Evolutionary conservation across 257 asterid species (phyloP), one percentile per base, ranked within the genome.

Genomic region (Capsicum pubescens): DNA sequence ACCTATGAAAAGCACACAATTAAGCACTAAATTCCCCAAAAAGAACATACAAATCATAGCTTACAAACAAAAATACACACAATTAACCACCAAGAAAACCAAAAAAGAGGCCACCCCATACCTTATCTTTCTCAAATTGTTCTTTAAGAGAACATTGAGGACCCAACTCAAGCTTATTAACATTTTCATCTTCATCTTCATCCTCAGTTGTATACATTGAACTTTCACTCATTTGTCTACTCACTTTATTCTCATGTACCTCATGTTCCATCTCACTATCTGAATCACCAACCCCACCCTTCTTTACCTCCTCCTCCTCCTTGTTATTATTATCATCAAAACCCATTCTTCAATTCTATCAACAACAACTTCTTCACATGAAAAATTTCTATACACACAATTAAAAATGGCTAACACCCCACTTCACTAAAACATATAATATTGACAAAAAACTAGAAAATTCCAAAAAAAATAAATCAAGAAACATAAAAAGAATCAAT

Each of bases 101-200:
- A 26, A 26, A 26, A 39, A 39, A 39, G 5, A 3, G 44, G 44
- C 5, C 44, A 39, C 44, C 44, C 44, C 44, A 39, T 39, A 94
- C 99, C 97, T 93, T 94, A 91, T 95, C 99, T 85, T 91, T 93
- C 84, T 94, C 99, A 85, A 92, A 93, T 83, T 91, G 90, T 86
- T 93, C 99, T 79, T 94, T 95, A 93, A 95, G 98, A 68, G 98
- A 93, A 85, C 90, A 91, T 79, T 93, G 94, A 86, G 99, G 99
- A 12, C 99, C 99, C 94, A 95, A 88, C 84, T 91, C 93, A 59
- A 95, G 90, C 87, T 90, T 92, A 48, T 90, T 86, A 10, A 91
- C 93, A 78, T 84, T 14, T 13, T 95, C 98, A 17, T 94, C 98
- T 15, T 93, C 98, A 2, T 95, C 99, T 82, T 95, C 99, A 78